Evolutionary conservation across 352 stramenopile genomes (phyloP).

Genomic region (Blastocystis hominis): DNA sequence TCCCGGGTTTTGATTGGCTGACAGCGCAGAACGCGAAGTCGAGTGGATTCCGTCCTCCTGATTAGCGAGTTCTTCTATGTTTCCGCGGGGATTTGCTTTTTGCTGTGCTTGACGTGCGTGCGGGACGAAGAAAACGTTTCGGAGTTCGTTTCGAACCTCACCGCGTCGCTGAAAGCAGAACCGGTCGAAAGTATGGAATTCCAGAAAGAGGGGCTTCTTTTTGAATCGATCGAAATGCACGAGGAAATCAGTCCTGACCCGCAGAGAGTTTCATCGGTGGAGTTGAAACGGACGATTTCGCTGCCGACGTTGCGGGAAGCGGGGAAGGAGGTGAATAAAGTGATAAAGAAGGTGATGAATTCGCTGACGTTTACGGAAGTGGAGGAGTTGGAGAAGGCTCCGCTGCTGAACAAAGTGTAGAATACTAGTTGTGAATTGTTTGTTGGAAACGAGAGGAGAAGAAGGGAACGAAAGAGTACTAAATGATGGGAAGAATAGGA

Average conservation of each 20-base stretch:
- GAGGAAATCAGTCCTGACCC: slow-evolving; percentile 24
- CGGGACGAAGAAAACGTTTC: not conserved
- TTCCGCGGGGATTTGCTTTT: slow-evolving; percentile 2
- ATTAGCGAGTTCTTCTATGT: slow-evolving; percentile 52
- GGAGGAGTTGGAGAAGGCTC: not conserved
- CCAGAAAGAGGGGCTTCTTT: not conserved
- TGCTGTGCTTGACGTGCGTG: slow-evolving; percentile 29
- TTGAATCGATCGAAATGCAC: not conserved
- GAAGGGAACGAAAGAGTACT: not conserved
- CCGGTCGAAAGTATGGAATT: not conserved
- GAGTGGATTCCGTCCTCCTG: slow-evolving; percentile 5
- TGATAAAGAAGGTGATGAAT: slow-evolving; percentile 26
- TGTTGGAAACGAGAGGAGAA: not conserved
- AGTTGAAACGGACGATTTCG: slow-evolving; percentile 3
- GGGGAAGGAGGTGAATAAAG: not conserved
- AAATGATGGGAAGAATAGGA: not conserved
- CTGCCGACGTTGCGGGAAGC: slow-evolving; percentile 3
- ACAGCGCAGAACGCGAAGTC: not conserved
- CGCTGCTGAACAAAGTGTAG: slow-evolving; percentile 6
- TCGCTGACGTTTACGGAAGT: not conserved
- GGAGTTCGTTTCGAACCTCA: not conserved
- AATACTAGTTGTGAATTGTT: not conserved
- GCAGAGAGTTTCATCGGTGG: not conserved
- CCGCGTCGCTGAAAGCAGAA: not conserved
- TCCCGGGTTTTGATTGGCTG: not conserved